These are phyloP conservation scores for Teratosphaeria pseudoeucalypti DNA, from an alignment of 2,329 filamentous ascomycete genomes.

Conservation along the genomic window DNA sequence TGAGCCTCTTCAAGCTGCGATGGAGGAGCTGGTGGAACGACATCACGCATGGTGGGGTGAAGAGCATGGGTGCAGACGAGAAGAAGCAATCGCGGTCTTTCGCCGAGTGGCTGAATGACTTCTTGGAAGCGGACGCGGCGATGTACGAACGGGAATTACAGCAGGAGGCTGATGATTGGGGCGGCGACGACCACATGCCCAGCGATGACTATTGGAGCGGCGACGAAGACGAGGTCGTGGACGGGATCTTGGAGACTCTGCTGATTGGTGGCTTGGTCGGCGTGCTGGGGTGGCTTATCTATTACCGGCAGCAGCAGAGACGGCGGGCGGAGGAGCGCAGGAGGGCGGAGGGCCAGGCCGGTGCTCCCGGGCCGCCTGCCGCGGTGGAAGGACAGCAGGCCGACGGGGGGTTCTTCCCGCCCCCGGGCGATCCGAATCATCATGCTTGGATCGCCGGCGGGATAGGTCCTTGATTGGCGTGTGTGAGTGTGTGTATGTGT, in stretches of 20 bases:
- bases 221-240: slow-evolving; percentile 51
- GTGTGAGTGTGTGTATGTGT: neutral
- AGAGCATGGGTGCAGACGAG: slow-evolving; percentile 76
- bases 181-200: slow-evolving; percentile 26
- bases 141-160: slow-evolving; percentile 37
- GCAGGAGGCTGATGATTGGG: slow-evolving; percentile 35
- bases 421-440: slow-evolving; percentile 56
- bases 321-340: slow-evolving; percentile 30
- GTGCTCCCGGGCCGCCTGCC: slow-evolving; percentile 22
- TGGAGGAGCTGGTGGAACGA: slow-evolving; percentile 89
- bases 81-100: slow-evolving; percentile 30
- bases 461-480: slow-evolving; percentile 44
- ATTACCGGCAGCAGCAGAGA: slow-evolving; percentile 65
- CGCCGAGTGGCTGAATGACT: slow-evolving; percentile 77
- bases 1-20: slow-evolving; percentile 77
- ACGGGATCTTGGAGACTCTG: slow-evolving; percentile 72
- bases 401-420: slow-evolving; percentile 50
- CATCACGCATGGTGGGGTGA: slow-evolving; percentile 78
- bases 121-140: slow-evolving; percentile 51
- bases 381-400: slow-evolving; percentile 36
- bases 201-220: slow-evolving; percentile 37
- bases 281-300: slow-evolving; percentile 66
- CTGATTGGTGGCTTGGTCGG: slow-evolving; percentile 70
- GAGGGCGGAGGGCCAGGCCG: slow-evolving; percentile 19
- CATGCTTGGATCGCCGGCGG: slow-evolving; percentile 58